Base-by-base conservation (phyloP, 768 basidiomycete genomes). In the Mycena latifolia region DNA sequence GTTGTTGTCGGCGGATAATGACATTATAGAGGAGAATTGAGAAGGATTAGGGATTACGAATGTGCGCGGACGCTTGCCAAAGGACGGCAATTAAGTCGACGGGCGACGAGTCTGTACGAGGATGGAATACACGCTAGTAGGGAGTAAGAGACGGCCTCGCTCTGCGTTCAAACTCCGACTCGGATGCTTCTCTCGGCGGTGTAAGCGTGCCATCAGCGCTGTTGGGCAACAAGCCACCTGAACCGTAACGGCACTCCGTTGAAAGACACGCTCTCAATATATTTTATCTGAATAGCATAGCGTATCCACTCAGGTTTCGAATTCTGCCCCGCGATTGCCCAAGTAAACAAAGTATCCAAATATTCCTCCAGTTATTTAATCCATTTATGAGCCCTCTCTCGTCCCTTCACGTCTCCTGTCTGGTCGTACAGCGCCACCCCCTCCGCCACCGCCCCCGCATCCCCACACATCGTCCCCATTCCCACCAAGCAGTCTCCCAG, bases 21-120 rank as follows among this genome's bases (percentile, higher is more conserved):
- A 94, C 93, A 95, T 95, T 92, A 91, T 91, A 92, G 80, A 76
- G 84, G 80, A 79, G 81, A 81, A 82, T 79, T n/a, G n/a, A n/a
- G 82, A 82, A 85, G 79, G 88, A 93, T 93, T 94, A 94, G 85
- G 86, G 87, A 94, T 94, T 94, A 94, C 78, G 80, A 80, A 78
- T 76, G 77, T 73, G 75, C 69, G 75, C 71, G 71, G 74, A 76
- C 70, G 72, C 72, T 75, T 76, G 73, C 73, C 77, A 76, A 69
- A 69, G 70, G 64, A 55, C 66, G 76, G 72, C 70, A 71, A 76
- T 77, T 74, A 78, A 65, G 73, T 73, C 73, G 74, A 79, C 29
- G 56, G 57, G 70, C 74, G 71, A 71, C 74, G 70, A 66, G 70
- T 71, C 73, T 73, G 71, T 72, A 71, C 69, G 71, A 61, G 61